Evolutionary conservation across 345 rosid species (phyloP).

Genomic region (Populus tremula): DNA sequence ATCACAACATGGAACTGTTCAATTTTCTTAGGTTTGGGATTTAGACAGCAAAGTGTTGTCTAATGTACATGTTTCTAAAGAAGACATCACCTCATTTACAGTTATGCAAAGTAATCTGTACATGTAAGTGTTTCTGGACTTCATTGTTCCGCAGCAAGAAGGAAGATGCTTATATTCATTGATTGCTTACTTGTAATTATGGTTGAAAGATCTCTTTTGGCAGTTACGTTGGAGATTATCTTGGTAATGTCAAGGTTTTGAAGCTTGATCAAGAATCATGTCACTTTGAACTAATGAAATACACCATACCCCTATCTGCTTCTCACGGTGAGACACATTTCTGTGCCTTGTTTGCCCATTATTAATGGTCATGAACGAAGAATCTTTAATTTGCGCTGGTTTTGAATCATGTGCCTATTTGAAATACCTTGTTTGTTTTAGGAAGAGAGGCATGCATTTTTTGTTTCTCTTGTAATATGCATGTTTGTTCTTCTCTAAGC

Average conservation of each 20-base stretch:
- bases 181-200: slow-evolving; percentile 7
- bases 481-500: neutral
- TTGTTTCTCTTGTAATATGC: neutral
- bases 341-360: neutral
- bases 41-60: slow-evolving; percentile 62
- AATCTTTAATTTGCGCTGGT: neutral
- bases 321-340: slow-evolving; percentile 55
- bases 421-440: neutral
- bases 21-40: slow-evolving; percentile 69
- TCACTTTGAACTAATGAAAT: slow-evolving; percentile 51
- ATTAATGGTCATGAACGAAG: neutral
- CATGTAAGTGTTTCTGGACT: slow-evolving; percentile 51
- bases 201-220: slow-evolving; percentile 14
- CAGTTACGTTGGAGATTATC: slow-evolving; percentile 80
- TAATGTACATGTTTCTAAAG: slow-evolving; percentile 45
- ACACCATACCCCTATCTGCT: slow-evolving; percentile 64
- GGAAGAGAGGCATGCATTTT: neutral
- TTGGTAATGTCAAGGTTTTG: slow-evolving; percentile 65
- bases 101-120: slow-evolving; percentile 59
- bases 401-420: neutral
- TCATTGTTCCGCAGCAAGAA: neutral
- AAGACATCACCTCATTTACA: slow-evolving; percentile 60
- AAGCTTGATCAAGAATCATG: slow-evolving; percentile 53
- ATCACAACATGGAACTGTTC: too few species aligned
- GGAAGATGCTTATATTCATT: neutral